A percentile compares a stretch with the other conserved stretches of the same genome.
These are phyloP conservation scores for Podaxis sp. DNA, from an alignment of 768 basidiomycete species.

Conservation along the genomic window DNA sequence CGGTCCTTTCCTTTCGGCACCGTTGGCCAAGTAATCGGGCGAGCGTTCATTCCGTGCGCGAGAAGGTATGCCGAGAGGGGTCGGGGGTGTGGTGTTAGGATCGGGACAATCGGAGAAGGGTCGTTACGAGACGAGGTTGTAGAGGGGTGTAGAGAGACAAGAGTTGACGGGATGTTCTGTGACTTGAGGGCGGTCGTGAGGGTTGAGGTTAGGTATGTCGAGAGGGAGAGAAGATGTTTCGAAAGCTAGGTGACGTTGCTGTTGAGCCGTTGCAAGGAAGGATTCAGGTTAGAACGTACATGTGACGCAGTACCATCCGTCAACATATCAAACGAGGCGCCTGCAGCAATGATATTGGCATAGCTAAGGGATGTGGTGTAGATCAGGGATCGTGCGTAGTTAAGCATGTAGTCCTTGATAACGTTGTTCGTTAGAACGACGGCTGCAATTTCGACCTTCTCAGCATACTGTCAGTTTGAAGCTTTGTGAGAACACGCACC, in stretches of 20 bases:
- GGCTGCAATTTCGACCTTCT: constrained; percentile 39
- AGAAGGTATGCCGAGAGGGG: constrained; percentile 70
- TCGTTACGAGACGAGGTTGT: constrained; percentile 19
- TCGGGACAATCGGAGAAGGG: constrained; percentile 80
- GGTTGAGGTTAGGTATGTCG: constrained; percentile 37
- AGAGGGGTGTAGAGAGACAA: constrained; percentile 35
- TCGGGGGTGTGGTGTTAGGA: constrained; percentile 76
- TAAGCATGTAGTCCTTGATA: constrained; percentile 82
- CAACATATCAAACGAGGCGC: constrained; percentile 80
- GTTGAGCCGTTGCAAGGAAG: background rate
- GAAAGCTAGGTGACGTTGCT: constrained; percentile 25
- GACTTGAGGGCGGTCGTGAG: constrained; percentile 30
- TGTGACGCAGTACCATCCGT: constrained; percentile 61
- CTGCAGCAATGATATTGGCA: constrained; percentile 72
- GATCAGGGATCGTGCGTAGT: constrained; percentile 89
- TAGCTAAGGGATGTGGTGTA: constrained; percentile 87
- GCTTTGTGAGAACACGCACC: constrained; percentile 51
- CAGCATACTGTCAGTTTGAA: background rate
- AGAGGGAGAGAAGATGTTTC: constrained; percentile 43
- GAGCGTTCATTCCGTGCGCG: constrained; percentile 57
- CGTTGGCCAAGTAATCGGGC: constrained; percentile 84
- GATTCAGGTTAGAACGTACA: constrained; percentile 35
- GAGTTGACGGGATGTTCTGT: constrained; percentile 30
- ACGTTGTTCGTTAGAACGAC: constrained; percentile 72
- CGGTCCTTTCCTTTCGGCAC: constrained; percentile 86